phyloP scores from a whole-genome alignment of 345 rosid species.

The Moricandia arvensis region DNA sequence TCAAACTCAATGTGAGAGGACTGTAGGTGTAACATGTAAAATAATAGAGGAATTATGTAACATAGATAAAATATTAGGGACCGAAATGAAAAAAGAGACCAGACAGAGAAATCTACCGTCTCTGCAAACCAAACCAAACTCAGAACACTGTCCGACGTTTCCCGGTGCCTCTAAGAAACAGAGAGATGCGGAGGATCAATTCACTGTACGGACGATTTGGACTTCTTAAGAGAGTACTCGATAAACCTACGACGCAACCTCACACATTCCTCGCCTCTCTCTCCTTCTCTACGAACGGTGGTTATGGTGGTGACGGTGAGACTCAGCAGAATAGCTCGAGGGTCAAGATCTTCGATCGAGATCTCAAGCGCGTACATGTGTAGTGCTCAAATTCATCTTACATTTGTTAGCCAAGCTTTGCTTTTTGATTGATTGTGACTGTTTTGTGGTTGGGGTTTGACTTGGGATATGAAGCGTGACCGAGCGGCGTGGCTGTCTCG shows the following conservation, averaged over 20 bases:
- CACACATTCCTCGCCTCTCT: conserved; percentile 11
- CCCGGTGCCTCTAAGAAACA: not conserved
- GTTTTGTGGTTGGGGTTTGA: not conserved
- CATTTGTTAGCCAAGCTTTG: not conserved
- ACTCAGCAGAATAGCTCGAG: conserved; percentile 41
- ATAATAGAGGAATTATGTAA: not conserved
- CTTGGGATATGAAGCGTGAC: conserved; percentile 57
- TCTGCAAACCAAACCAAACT: conserved; percentile 1
- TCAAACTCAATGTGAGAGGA: not conserved
- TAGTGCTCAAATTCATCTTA: conserved; percentile 1
- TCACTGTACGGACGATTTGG: conserved; percentile 11
- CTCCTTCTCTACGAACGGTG: conserved; percentile 41
- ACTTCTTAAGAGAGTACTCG: not conserved
- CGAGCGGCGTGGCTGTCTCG: conserved; percentile 92
- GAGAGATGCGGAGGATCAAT: conserved; percentile 33
- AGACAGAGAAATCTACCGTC: conserved; percentile 22
- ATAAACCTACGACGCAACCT: not conserved
- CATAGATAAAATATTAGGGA: conserved; percentile 1
- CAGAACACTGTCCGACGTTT: conserved; percentile 15
- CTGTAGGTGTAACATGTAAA: not conserved
- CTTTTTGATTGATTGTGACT: not conserved
- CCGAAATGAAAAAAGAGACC: not conserved
- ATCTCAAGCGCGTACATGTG: conserved; percentile 85
- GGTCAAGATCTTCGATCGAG: conserved; percentile 78
- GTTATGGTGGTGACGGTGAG: conserved; percentile 41